Evolutionary conservation across 225 moss, liverwort and hornwort species (phyloP).

Genomic region (Physcomitrium patens): DNA sequence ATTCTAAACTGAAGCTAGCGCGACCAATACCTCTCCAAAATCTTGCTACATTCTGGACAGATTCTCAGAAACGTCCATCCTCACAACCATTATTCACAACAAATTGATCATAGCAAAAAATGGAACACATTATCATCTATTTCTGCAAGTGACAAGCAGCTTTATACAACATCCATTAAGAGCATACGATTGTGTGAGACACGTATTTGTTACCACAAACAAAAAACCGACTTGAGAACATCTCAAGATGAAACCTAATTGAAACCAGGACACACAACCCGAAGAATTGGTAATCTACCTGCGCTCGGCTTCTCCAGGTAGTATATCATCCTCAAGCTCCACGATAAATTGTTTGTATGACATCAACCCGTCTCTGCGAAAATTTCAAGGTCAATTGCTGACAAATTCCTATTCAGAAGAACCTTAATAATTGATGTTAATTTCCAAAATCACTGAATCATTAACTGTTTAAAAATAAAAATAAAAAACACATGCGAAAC

Average conservation of each 20-base stretch:
- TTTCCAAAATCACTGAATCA: background rate
- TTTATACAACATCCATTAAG: conserved; percentile 3
- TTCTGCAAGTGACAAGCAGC: background rate
- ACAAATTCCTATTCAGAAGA: too few relatives aligned
- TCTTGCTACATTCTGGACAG: conserved; percentile 17
- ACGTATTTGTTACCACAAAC: background rate
- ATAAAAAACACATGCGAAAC: conserved; percentile 4
- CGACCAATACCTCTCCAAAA: background rate
- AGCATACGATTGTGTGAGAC: background rate
- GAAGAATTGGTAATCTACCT: conserved; percentile 51
- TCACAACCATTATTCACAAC: background rate
- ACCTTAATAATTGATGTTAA: background rate
- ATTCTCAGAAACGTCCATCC: conserved; percentile 9
- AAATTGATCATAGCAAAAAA: background rate
- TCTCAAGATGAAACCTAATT: background rate
- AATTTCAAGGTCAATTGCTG: background rate
- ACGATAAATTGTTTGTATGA: conserved; percentile 98
- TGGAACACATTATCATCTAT: conserved; percentile 16
- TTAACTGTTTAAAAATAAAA: background rate
- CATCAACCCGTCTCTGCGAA: conserved; percentile 96
- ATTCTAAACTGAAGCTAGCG: background rate
- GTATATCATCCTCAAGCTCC: conserved; percentile 97
- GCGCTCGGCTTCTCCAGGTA: conserved; percentile 98
- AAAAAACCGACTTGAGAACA: conserved; percentile 6
- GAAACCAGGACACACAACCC: conserved; percentile 6